These are phyloP conservation scores for Moricandia moricandioides DNA, from an alignment of 345 rosid genomes.

Conservation along the genomic window DNA sequence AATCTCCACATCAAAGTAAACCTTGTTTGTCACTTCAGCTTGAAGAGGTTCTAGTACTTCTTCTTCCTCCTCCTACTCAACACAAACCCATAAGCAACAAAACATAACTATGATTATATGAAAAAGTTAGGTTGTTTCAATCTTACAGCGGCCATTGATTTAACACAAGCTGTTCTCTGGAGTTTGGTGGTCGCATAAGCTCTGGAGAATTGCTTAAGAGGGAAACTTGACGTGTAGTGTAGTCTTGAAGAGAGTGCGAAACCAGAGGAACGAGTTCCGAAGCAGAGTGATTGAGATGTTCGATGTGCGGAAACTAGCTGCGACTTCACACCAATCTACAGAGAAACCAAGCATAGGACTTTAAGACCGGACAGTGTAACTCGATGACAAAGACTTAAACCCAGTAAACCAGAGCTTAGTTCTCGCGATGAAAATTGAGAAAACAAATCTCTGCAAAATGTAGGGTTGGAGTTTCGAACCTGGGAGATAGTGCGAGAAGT, in stretches of 20 bases:
- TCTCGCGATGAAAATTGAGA: background rate
- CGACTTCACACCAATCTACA: slow-evolving; percentile 38
- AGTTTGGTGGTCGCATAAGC: slow-evolving; percentile 35
- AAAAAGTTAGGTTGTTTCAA: background rate
- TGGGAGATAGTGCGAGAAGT: slow-evolving; percentile 42
- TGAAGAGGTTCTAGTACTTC: slow-evolving; percentile 35
- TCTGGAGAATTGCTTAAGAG: slow-evolving; percentile 39
- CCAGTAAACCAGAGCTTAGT: no score
- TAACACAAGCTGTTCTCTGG: slow-evolving; percentile 45
- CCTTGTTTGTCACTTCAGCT: slow-evolving; percentile 73
- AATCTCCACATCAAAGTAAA: slow-evolving; percentile 84
- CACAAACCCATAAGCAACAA: background rate
- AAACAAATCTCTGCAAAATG: background rate
- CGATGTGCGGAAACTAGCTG: slow-evolving; percentile 21
- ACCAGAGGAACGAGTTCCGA: slow-evolving; percentile 33
- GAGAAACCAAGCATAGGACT: slow-evolving; percentile 20
- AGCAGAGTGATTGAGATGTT: slow-evolving; percentile 32
- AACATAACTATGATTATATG: background rate
- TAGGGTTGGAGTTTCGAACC: slow-evolving; percentile 35
- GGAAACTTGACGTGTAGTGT: slow-evolving; percentile 46
- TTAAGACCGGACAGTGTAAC: background rate
- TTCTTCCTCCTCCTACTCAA: slow-evolving; percentile 54
- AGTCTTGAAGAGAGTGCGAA: slow-evolving; percentile 46
- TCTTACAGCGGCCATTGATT: slow-evolving; percentile 55
- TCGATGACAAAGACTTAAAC: background rate